Evolutionary conservation across 2,329 filamentous ascomycete genomes (phyloP), one percentile per base, ranked within the genome.

Genomic region (Ophiosphaerella korrae): DNA sequence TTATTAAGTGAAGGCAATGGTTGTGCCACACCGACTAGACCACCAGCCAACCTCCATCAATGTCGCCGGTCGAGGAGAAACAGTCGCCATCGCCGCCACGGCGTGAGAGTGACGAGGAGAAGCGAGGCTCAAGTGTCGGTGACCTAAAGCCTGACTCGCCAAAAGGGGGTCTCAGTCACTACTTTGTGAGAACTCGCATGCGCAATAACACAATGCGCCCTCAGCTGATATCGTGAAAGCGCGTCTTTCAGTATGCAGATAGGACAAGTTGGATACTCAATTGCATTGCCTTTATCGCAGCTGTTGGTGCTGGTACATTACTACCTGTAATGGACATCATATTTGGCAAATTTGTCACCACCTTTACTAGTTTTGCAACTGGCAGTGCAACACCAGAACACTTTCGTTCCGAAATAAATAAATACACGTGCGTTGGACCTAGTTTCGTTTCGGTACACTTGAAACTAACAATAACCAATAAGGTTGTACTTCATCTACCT

Each of bases 401-500:
- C 18, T 78, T 77, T 47, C 71, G 74, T 3, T 63, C 65, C n/a
- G 66, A 75, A 26, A 58, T 76, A 26, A 70, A 70, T 48, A 70
- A 71, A 39, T 72, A 67, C 48, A 70, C 74, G 73, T 56, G 44
- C 8, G 58, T 41, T 6, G 11, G 6, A 11, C n/a, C 16, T 39
- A 36, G 7, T 24, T 26, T 1, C 7, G 14, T 11, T 11, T 11
- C 36, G 7, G 2, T 9, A 18, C 34, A n/a, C 16, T 14, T n/a
- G 7, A 14, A 18, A 18, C 34, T 36, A 21, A 21, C 7, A 11
- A 21, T 23, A 18, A 3, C 26, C 16, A 29, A 12, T 0, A 32
- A 84, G 82, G 1, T 74, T 92, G 0, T 89, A 86, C 70, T 85
- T 91, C 62, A 82, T 91, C 47, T 84, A 84, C 48, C 76, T 92